These are phyloP conservation scores for Hura crepitans DNA, from an alignment of 441 rosid species.

Conservation along the genomic window DNA sequence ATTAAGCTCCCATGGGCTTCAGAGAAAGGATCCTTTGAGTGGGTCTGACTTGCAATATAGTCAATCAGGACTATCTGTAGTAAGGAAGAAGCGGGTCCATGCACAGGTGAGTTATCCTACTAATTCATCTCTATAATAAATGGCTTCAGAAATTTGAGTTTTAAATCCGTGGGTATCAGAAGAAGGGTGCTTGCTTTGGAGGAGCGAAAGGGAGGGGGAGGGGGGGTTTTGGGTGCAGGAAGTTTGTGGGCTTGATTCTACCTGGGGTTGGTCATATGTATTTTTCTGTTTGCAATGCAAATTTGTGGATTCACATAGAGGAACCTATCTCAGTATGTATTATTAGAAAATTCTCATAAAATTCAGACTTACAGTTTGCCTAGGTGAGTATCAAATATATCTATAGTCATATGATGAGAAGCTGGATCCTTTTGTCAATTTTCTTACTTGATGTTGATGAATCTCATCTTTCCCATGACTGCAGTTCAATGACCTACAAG, in stretches of 20 bases:
- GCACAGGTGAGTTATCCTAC: constrained; percentile 59
- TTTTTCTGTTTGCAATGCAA: constrained; percentile 2
- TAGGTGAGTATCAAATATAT: neutral
- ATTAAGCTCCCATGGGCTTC: constrained; percentile 61
- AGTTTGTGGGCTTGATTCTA: neutral
- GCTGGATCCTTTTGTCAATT: neutral
- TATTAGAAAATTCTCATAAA: neutral
- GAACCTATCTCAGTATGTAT: neutral
- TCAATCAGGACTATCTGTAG: constrained; percentile 64
- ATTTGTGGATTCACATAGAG: constrained; percentile 6
- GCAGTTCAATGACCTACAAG: constrained; percentile 92
- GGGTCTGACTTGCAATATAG: constrained; percentile 71
- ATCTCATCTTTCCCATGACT: constrained; percentile 11
- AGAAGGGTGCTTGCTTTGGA: neutral
- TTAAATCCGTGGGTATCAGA: neutral
- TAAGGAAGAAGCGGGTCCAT: constrained; percentile 84
- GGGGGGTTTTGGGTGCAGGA: neutral
- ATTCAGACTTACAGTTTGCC: neutral
- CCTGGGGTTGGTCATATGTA: neutral
- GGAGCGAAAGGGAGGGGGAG: no score
- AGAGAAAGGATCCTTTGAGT: constrained; percentile 62
- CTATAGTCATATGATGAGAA: neutral
- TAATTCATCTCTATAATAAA: constrained; percentile 5
- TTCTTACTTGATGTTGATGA: neutral
- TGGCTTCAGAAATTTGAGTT: constrained; percentile 11